Evolutionary conservation across 2,329 filamentous ascomycete genomes (phyloP), one percentile per base, ranked within the genome.

Genomic region (Aspergillus candidus): DNA sequence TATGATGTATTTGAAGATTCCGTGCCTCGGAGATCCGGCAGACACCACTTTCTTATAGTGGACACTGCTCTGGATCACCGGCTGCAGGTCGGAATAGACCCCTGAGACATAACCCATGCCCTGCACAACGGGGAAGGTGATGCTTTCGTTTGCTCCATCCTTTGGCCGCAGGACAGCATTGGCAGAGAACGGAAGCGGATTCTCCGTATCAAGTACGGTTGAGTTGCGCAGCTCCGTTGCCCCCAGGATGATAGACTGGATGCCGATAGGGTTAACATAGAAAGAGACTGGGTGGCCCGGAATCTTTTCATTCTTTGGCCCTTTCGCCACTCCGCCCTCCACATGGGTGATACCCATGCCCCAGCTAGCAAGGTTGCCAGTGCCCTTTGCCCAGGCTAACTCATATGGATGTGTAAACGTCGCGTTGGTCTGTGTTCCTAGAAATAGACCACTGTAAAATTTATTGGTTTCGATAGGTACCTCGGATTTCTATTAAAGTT

Each of bases 71-170:
- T 90, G 82, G 35, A 97, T 75, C 4, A 83, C 60, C 0, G 91
- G 91, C 6, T 80, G 82, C 0, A 80, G 74, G 27, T 81, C 80
- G 42, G 74, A 75, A 66, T 90, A 97, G 13, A 85, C 65, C 0
- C 76, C 90, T 4, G 90, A 96, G 13, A 95, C 73, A 56, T 89
- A 94, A 0, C 80, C 84, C 81, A 94, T 93, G 10, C 93, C 93
- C 60, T 97, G 91, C 0, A 94, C 81, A 6, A 96, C 61, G 0
- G 90, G 89, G 52, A 94, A 88, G 0, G 79, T 83, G 14, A 97
- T 76, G 1, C 77, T 72, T 0, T 84, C 77, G 1, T 72, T 63
- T 6, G 76, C 73, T 3, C 71, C 71, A n/a, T 65, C 59, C 15
- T 73, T 69, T 3, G 75, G 73, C 40, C 71, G 76, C 29, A 97